Evolutionary conservation across 768 basidiomycete genomes (phyloP), one percentile per base, ranked within the genome.

Genomic region (Mycena vulgaris): DNA sequence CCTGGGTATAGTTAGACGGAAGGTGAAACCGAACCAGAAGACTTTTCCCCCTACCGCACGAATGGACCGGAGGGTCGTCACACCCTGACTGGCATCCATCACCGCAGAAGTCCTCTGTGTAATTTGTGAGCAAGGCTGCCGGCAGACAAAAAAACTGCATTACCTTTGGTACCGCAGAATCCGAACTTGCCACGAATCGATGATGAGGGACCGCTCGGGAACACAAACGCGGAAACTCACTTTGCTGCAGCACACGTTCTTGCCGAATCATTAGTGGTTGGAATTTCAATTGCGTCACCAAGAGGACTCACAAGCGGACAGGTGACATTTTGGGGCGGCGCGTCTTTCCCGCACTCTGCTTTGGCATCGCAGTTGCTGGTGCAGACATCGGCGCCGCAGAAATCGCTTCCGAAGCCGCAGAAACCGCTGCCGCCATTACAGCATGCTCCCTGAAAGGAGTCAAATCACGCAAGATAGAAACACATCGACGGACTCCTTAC

Each of bases 151-250:
- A 14, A 23, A 47, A n/a, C n/a, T 47, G 2, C n/a, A 23, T 11
- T 25, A 47, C 45, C 28, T 13, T 48, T 67, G 16, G 66, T 67
- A 19, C 66, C 66, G 37, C 66, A 67, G 25, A 67, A 67, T 60
- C 66, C 66, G 58, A 59, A 67, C 39, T 64, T 7, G 4, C 39
- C 3, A 56, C 33, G 14, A 8, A 56, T 30, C n/a, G n/a, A n/a
- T 19, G 3, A 27, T 33, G 35, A 23, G 55, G 37, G 19, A 39
- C 10, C 8, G 10, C 14, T 9, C 5, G 23, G 28, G 33, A 5
- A n/a, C n/a, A n/a, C 21, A 33, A 3, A 21, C 21, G 5, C 21
- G 28, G 28, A 21, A 39, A 39, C n/a, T 9, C 16, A 37, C 55
- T 21, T 49, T n/a, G n/a, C 55, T 57, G 42, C 64, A 66, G 31